phyloP scores from a whole-genome alignment of 2,329 filamentous ascomycete species.

The Macrophomina phaseolina region DNA sequence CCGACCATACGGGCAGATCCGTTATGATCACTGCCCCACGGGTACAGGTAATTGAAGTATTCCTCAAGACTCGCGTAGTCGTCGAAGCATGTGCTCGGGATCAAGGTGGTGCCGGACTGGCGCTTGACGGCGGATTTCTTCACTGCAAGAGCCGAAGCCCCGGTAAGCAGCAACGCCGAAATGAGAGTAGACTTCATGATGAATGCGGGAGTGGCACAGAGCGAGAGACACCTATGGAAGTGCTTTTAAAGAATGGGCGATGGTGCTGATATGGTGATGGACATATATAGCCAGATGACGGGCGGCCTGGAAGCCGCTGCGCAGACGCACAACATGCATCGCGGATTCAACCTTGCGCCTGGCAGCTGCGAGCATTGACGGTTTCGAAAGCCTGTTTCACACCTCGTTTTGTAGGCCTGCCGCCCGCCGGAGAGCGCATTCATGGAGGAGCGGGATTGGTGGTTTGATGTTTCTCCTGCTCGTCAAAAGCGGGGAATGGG shows the following conservation, averaged over 20 bases:
- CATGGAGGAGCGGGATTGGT: background rate
- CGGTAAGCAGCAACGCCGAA: background rate
- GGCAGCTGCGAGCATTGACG: background rate
- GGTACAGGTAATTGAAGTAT: constrained; percentile 61
- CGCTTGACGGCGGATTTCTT: constrained; percentile 18
- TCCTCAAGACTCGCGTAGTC: constrained; percentile 39
- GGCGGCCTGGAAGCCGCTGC: constrained; percentile 3
- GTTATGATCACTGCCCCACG: constrained; percentile 65
- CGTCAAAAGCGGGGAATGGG: constrained; percentile 12
- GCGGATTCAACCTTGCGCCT: background rate
- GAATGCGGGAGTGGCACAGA: background rate
- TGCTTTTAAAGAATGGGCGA: background rate
- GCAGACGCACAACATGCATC: background rate
- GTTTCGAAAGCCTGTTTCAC: constrained; percentile 16
- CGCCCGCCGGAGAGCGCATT: constrained; percentile 11
- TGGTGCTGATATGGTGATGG: background rate
- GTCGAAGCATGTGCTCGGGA: constrained; percentile 40
- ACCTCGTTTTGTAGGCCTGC: background rate
- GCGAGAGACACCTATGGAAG: background rate
- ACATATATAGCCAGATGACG: constrained; percentile 4
- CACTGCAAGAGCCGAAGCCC: constrained; percentile 8
- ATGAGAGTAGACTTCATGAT: constrained; percentile 11
- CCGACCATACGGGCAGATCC: constrained; percentile 60
- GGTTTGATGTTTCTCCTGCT: constrained; percentile 23
- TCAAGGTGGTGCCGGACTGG: constrained; percentile 33